phyloP scores from a whole-genome alignment of 805 yeast species.

The Suhomyces sp. region DNA sequence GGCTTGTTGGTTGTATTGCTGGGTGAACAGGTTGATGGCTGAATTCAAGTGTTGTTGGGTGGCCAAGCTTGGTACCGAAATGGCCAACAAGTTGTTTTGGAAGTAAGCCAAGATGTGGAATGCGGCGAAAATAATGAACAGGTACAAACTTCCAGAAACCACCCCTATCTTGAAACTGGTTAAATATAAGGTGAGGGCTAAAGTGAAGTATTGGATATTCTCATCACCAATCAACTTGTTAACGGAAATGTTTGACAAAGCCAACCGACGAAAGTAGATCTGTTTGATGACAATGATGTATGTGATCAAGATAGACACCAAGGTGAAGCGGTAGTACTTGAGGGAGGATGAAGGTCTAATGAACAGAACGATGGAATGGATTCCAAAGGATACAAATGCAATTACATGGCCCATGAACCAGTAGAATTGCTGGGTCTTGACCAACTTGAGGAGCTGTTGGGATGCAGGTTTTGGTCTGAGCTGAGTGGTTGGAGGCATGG shows the following conservation, averaged over 20 bases:
- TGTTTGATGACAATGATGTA: conserved; percentile 64
- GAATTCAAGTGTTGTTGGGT: conserved; percentile 30
- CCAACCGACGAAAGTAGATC: conserved; percentile 45
- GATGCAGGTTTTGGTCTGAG: conserved; percentile 8
- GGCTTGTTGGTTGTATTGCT: conserved; percentile 36
- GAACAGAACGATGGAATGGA: conserved; percentile 42
- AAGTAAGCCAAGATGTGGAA: conserved; percentile 41
- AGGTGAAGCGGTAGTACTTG: conserved; percentile 32
- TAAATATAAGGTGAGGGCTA: conserved; percentile 31
- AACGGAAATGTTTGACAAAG: conserved; percentile 15
- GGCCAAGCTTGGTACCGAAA: conserved; percentile 31
- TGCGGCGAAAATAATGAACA: conserved; percentile 35
- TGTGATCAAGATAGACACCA: conserved; percentile 55
- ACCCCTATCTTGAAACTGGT: conserved; percentile 31
- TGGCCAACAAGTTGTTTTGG: conserved; percentile 33
- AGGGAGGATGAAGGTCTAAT: conserved; percentile 31
- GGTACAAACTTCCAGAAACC: conserved; percentile 39
- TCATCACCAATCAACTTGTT: conserved; percentile 36
- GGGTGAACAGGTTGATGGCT: conserved; percentile 29
- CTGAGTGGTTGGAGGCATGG: no score
- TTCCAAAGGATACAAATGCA: conserved; percentile 43
- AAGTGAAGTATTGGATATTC: conserved; percentile 37
- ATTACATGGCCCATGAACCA: conserved; percentile 67
- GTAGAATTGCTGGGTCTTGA: conserved; percentile 58
- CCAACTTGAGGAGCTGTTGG: conserved; percentile 10